phyloP scores from a whole-genome alignment of 305 asterid genomes.

The Fraxinus baroniana region DNA sequence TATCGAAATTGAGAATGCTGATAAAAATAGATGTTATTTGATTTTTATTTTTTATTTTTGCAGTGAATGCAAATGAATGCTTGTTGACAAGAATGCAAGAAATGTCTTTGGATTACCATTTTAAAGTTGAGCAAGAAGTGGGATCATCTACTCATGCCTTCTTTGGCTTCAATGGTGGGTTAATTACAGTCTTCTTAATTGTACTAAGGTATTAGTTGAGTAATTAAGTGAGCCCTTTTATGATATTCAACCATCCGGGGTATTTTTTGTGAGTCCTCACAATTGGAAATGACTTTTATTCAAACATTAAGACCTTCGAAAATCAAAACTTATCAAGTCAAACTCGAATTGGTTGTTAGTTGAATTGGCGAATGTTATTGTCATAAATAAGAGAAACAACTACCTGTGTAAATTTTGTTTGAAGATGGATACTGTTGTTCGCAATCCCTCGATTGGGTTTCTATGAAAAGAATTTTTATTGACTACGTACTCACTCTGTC shows the following conservation, averaged over 20 bases:
- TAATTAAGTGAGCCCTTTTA: neutral
- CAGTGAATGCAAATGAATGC: constrained; percentile 71
- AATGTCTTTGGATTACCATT: constrained; percentile 77
- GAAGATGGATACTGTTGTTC: neutral
- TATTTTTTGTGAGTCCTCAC: neutral
- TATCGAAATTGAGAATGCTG: neutral
- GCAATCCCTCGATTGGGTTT: neutral
- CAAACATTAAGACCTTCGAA: neutral
- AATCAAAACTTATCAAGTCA: neutral
- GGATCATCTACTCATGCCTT: constrained; percentile 80
- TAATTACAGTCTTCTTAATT: neutral
- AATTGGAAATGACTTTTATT: neutral
- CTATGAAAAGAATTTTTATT: neutral
- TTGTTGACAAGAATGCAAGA: constrained; percentile 79
- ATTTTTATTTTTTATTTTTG: constrained; percentile 1
- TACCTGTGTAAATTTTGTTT: neutral
- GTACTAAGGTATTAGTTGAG: neutral
- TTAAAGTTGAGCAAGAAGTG: constrained; percentile 77
- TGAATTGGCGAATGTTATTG: neutral
- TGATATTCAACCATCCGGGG: neutral
- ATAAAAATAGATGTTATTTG: neutral
- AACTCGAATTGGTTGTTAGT: neutral
- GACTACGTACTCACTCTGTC: neutral
- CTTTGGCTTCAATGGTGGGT: constrained; percentile 71
- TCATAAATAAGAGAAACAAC: neutral